phyloP scores from a whole-genome alignment of 805 yeast genomes.

The Maudiozyma turicensis region DNA sequence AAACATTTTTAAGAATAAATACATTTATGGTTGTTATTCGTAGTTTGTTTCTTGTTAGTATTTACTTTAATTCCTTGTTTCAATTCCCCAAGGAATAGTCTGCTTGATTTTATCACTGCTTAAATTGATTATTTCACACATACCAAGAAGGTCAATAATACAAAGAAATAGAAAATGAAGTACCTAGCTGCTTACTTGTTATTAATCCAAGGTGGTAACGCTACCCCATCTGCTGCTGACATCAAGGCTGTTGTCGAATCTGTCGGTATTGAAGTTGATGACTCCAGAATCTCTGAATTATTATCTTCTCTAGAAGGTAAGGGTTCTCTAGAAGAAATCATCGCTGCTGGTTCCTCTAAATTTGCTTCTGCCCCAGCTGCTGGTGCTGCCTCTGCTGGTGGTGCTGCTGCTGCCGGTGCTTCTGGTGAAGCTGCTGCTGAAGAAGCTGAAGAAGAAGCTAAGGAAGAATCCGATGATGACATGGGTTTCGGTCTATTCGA shows the following conservation, averaged over 20 bases:
- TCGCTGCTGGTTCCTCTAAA: slow-evolving; percentile 41
- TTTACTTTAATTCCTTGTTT: background rate
- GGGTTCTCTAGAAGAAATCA: slow-evolving; percentile 61
- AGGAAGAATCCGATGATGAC: slow-evolving; percentile 73
- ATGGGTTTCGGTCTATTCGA: slow-evolving; percentile 93
- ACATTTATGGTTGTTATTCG: background rate
- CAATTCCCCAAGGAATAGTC: slow-evolving; percentile 29
- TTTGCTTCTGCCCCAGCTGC: slow-evolving; percentile 39
- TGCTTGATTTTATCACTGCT: slow-evolving; percentile 27
- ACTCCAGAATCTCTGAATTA: slow-evolving; percentile 60
- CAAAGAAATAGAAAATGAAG: slow-evolving; percentile 38
- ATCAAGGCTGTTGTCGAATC: slow-evolving; percentile 61
- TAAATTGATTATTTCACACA: slow-evolving; percentile 30
- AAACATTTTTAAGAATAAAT: background rate
- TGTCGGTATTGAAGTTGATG: slow-evolving; percentile 75
- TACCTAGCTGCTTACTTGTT: slow-evolving; percentile 90
- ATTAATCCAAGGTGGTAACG: slow-evolving; percentile 80
- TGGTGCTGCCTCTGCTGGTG: slow-evolving; percentile 35
- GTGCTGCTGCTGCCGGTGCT: slow-evolving; percentile 39
- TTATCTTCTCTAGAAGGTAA: slow-evolving; percentile 73
- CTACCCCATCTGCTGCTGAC: slow-evolving; percentile 72
- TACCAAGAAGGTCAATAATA: slow-evolving; percentile 5
- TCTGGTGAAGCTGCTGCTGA: slow-evolving; percentile 38
- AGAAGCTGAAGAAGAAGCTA: slow-evolving; percentile 50
- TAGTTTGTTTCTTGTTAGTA: background rate